phyloP scores from a whole-genome alignment of 768 basidiomycete genomes.

The Tulasnella sp. region DNA sequence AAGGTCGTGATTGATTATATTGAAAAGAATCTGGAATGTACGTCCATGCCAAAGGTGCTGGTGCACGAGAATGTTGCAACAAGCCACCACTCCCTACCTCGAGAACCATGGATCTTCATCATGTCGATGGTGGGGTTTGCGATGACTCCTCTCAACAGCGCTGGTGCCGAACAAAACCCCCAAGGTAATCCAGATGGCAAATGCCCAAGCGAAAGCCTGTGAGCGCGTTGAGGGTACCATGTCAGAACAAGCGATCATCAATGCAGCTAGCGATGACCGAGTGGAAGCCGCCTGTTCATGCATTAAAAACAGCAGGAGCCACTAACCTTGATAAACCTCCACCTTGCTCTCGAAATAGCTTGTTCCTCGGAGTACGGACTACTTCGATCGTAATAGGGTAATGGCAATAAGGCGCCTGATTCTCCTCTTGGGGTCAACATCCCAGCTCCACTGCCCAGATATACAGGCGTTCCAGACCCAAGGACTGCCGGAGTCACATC shows the following conservation, averaged over 20 bases:
- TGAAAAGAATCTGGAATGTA: neutral
- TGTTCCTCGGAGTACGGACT: conserved; percentile 42
- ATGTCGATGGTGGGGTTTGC: neutral
- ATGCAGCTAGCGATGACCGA: neutral
- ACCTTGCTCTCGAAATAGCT: conserved; percentile 43
- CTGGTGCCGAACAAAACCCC: conserved; percentile 35
- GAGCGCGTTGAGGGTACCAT: neutral
- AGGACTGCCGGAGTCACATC: neutral
- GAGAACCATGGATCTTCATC: neutral
- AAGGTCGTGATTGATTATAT: neutral
- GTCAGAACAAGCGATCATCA: neutral
- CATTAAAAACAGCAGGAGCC: neutral
- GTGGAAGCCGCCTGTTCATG: neutral
- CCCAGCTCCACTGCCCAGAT: neutral
- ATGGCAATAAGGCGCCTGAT: neutral
- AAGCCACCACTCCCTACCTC: conserved; percentile 19
- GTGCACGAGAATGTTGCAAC: neutral
- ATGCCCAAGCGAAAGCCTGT: conserved; percentile 43
- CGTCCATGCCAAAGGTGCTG: neutral
- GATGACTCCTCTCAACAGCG: conserved; percentile 32
- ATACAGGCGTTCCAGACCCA: conserved; percentile 5
- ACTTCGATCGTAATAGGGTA: conserved; percentile 48
- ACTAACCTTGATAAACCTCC: conserved; percentile 43
- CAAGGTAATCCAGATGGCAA: conserved; percentile 38
- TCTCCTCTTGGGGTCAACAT: neutral